Evolutionary conservation across 768 basidiomycete genomes (phyloP), one percentile per base, ranked within the genome.

Genomic region (Kwoniella dendrophila): DNA sequence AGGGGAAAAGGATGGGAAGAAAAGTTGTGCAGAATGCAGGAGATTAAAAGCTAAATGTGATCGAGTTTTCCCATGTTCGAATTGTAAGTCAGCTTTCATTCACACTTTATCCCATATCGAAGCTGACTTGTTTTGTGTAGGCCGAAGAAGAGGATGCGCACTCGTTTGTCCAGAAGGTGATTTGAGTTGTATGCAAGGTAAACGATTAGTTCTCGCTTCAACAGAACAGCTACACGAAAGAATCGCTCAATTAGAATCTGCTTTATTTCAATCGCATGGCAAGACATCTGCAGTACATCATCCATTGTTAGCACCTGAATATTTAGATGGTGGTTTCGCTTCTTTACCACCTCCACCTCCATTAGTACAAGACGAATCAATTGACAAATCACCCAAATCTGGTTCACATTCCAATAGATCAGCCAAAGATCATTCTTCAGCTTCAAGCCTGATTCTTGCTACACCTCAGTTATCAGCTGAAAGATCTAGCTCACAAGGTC

Each of bases 11-110:
- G 56, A 58, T 30, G 62, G 40, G 3, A 72, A 66, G 61, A 75
- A 75, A 65, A 75, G 73, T 51, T 75, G 73, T 41, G 64, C 73
- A n/a, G 73, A 75, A 50, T 75, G 73, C 52, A 30, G 73, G 24
- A 52, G 73, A 45, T 47, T 75, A 32, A 75, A 75, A 51, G 73
- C 73, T 8, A 75, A 75, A 43, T 75, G 73, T 43, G 73, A 75
- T 50, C 62, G 73, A 44, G 63, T 66, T 24, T 75, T 75, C 50
- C 74, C 74, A 11, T 75, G 74, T 41, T 71, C 69, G 2, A 75
- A 75, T 50, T 75, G 74, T 75, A 33, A 60, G 74, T 71, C 27
- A 41, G 20, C 32, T 36, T 8, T 18, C 14, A 16, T 33, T 16
- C 12, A 38, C 10, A 4, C 41, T 5, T 20, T 11, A 14, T 20